Base-by-base conservation (phyloP, 352 stramenopile genomes). In the Phytophthora colocasiae region DNA sequence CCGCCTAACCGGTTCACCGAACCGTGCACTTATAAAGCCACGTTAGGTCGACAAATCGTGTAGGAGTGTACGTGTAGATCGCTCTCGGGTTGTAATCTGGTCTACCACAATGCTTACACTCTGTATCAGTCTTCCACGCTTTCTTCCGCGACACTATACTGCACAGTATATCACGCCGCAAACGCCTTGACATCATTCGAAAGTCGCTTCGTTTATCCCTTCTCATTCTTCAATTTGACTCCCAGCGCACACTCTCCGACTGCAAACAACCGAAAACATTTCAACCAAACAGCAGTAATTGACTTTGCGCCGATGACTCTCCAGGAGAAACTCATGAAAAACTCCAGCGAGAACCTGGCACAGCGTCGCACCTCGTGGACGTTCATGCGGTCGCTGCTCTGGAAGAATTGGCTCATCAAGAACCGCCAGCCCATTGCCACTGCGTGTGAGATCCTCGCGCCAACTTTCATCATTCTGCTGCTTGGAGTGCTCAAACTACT, bases 331-430 rank as follows among this genome's bases (percentile, higher is more conserved):
- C 54, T 62, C 29, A 62, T 61, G 53, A 52, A 24, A 15, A 17
- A 5, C 4, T 31, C 41, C 31, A 46, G 17, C 8, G 17, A 58
- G 12, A 34, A 63, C 11, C 24, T n/a, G n/a, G n/a, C n/a, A n/a
- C n/a, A n/a, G n/a, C n/a, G n/a, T n/a, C n/a, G n/a, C n/a, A n/a
- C n/a, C n/a, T n/a, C n/a, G n/a, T n/a, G n/a, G 65, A 59, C 39
- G 17, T 77, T 68, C 61, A 58, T 78, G 17, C 58, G 63, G 34
- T 72, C 78, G 39, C 43, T 92, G 39, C 62, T 90, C 34, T 84
- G 78, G 73, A 92, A 92, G 66, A 90, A 92, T 71, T 80, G 64
- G 69, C 43, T 85, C 29, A 68, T 89, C 44, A 92, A 91, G 71
- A 77, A 74, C 34, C 76, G 78, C 27, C 81, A 90, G 39, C 68